Evolutionary conservation across 1,284 basidiomycete species (phyloP), one percentile per base, ranked within the genome.

Genomic region (Xerocomus cyaneibrunnescens): DNA sequence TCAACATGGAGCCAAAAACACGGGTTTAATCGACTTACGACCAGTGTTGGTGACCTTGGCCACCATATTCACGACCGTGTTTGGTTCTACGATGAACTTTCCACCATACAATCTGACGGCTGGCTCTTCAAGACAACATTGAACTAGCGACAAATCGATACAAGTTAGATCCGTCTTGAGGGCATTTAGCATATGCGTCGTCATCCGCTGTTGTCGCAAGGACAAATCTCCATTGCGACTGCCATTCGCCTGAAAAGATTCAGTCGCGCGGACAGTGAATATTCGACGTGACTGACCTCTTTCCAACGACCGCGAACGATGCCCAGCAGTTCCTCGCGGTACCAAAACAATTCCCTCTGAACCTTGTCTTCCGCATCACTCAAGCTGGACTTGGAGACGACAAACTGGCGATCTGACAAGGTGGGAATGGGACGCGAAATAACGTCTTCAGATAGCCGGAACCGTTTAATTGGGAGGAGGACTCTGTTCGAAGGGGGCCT

Each of bases 311-410:
- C 87, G 17, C 72, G 74, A 7, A 97, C 68, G 38, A 74, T 72
- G 37, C 80, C 79, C 60, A 97, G 81, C 12, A 98, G 72, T 56
- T 87, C 83, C 66, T 98, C 91, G 27, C 94, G 80, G 65, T 94
- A 95, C 96, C 95, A 98, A 73, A 98, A 98, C 14, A 94, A 68
- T 62, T 92, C 87, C 31, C 85, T 77, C 60, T 89, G 85, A 9
- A 75, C 65, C 34, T 73, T 75, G 55, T 86, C 78, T 61, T 92
- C 86, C 37, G 71, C 71, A 5, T 73, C 67, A 1, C 84, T 80
- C 48, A 89, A 72, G 49, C 77, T 79, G 10, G 85, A 80, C 62
- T 90, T 90, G 19, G 85, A 80, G 0, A 98, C 87, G 16, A 98
- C 86, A 68, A 95, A 98, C 66, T 99, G 96, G n/a, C 94, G 79